Evolutionary conservation across 495 filamentous ascomycete genomes (phyloP).

Genomic region (Massariosphaeria phaeospora): DNA sequence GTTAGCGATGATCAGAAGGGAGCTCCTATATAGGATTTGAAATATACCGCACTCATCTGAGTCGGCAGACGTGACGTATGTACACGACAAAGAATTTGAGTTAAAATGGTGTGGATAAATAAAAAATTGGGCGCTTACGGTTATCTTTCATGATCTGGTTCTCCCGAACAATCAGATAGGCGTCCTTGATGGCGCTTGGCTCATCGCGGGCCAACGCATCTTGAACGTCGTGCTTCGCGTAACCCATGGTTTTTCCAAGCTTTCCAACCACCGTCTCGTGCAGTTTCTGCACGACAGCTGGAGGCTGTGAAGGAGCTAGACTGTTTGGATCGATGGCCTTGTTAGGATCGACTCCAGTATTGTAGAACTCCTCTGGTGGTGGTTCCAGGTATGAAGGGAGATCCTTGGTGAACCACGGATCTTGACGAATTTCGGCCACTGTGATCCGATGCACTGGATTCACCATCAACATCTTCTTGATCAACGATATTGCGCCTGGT

Average conservation of each 20-base stretch:
- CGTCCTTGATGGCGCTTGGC: constrained; percentile 96
- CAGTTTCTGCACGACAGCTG: constrained; percentile 76
- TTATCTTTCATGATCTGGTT: constrained; percentile 96
- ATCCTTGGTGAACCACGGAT: constrained; percentile 89
- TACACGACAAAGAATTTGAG: no score
- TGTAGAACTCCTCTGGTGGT: constrained; percentile 87
- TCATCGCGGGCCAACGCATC: constrained; percentile 87
- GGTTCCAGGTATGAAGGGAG: constrained; percentile 79
- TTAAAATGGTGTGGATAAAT: no score
- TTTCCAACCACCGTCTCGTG: constrained; percentile 89
- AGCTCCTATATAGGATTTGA: no score
- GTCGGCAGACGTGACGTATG: no score
- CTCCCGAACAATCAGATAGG: constrained; percentile 94
- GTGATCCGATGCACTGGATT: constrained; percentile 92
- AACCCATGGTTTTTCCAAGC: constrained; percentile 95
- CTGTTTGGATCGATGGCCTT: constrained; percentile 78
- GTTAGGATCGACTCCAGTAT: constrained; percentile 85
- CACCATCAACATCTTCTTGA: constrained; percentile 88
- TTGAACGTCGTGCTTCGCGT: constrained; percentile 88
- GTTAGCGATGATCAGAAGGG: constrained; percentile 26
- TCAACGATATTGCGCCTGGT: constrained; percentile 74
- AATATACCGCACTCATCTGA: no score
- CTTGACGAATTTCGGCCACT: constrained; percentile 85
- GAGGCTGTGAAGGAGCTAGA: constrained; percentile 70
- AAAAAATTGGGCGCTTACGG: constrained; percentile 65